Evolutionary conservation across 257 asterid species (phyloP).

Genomic region (Solanum clarkiae): DNA sequence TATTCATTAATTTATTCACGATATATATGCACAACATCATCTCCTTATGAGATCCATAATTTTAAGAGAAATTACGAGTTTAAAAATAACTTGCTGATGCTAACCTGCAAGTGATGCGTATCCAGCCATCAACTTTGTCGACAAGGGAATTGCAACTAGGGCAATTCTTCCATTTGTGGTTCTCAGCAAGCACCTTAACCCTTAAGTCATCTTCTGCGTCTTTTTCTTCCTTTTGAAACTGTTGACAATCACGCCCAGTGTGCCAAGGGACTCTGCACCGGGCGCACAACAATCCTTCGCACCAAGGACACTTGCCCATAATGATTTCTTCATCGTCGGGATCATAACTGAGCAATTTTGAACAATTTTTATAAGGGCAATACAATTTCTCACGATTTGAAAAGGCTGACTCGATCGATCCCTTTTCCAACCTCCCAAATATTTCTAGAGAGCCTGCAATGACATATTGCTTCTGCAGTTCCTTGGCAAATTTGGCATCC

Average conservation of each 20-base stretch:
- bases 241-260: constrained; percentile 1
- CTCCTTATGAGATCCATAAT: too few relatives aligned
- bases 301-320: constrained; percentile 6
- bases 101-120: constrained; percentile 18
- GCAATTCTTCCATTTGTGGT: constrained; percentile 9
- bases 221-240: constrained; percentile 8
- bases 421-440: constrained; percentile 18
- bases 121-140: constrained; percentile 13
- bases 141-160: constrained; percentile 10
- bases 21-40: not conserved
- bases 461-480: not conserved
- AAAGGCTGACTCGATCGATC: constrained; percentile 23
- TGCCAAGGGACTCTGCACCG: constrained; percentile 16
- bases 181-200: constrained; percentile 4
- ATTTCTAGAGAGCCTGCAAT: not conserved
- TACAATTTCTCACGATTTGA: constrained; percentile 6
- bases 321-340: not conserved
- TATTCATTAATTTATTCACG: not conserved
- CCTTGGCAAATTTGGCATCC: not conserved
- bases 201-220: constrained; percentile 3
- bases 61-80: too few relatives aligned
- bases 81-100: not conserved
- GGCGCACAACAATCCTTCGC: constrained; percentile 11
- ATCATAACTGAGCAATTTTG: constrained; percentile 11
- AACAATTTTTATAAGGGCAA: constrained; percentile 19